Evolutionary conservation across 2,329 filamentous ascomycete species (phyloP), one percentile per base, ranked within the genome.

Genomic region (Curvularia verruculosa): DNA sequence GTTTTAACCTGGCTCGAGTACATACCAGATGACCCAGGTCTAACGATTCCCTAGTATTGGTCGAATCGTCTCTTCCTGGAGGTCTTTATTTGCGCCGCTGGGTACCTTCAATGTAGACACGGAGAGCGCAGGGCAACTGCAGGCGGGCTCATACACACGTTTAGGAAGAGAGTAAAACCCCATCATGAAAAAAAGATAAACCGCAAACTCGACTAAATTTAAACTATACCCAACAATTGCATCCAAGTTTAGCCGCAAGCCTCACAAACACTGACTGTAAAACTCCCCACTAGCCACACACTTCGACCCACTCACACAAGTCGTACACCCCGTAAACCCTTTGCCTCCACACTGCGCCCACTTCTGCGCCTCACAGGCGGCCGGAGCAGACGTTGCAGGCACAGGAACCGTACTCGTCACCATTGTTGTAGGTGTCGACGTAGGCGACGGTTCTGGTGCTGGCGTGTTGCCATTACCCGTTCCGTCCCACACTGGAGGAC

Each of bases 321-420:
- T 44, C n/a, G 65, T 67, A 31, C 69, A 71, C 2, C 66, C 68
- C 13, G 23, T 54, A 26, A 58, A 71, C 1, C 49, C 58, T 36
- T 47, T 59, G 1, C 68, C 68, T 29, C 69, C 68, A 59, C 69
- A 71, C 55, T 71, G 68, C 7, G 45, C 61, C 58, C 64, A 71
- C 49, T 61, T 68, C n/a, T 53, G 46, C 7, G 60, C 52, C 21
- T 54, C 15, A 43, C 65, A 66, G 23, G 49, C 21, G n/a, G 60
- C 56, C 28, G 50, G 47, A n/a, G 63, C 56, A 5, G 56, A 54
- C 19, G 46, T 31, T 12, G 63, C 58, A 5, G 58, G 60, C 13
- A 45, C 21, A 5, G 64, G 54, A 2, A 45, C 43, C 9, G 57
- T 48, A 31, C 49, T 64, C 5, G 64, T 67, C 4, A 60, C 51